Evolutionary conservation across 2,329 filamentous ascomycete genomes (phyloP), one percentile per base, ranked within the genome.

Genomic region (Monilinia laxa): DNA sequence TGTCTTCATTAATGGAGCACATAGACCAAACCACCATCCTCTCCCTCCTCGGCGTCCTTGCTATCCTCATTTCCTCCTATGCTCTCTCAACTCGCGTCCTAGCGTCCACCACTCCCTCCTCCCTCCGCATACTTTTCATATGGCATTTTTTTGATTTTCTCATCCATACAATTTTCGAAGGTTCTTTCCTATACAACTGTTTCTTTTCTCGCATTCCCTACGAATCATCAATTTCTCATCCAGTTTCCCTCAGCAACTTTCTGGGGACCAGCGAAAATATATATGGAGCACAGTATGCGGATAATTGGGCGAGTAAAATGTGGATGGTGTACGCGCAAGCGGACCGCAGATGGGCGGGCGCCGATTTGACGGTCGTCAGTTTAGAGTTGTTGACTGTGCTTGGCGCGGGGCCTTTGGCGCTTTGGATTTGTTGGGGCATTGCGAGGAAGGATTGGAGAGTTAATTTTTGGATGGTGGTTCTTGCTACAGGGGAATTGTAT

Each of bases 91-190:
- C 79, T 40, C 72, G 70, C 59, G 78, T 77, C 81, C 63, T 84
- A 12, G 52, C 58, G 0, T n/a, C 59, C 9, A 38, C 51, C 12
- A 73, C 71, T 2, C 68, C 84, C 1, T 76, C 80, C 49, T 85
- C 87, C 62, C 83, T 84, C 66, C 92, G 93, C 69, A 81, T 91
- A 76, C 87, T 97, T 71, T 97, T 97, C 83, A 85, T 96, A 79
- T 97, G 94, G 94, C 93, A 97, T 81, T 85, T 91, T 49, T 96
- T 96, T 80, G 93, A 97, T 78, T 92, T 92, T 42, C 84, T 97
- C 54, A 94, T 93, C 75, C 95, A 99, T 81, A 87, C 96, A 79
- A 82, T 92, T 77, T 90, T 98, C 77, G 94, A 98, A 80, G 93
- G 92, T 64, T 90, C 87, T 74, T 98, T 92, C 79, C 87, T 97